phyloP scores from a whole-genome alignment of 257 asterid genomes.

The Anisodus acutangulus region DNA sequence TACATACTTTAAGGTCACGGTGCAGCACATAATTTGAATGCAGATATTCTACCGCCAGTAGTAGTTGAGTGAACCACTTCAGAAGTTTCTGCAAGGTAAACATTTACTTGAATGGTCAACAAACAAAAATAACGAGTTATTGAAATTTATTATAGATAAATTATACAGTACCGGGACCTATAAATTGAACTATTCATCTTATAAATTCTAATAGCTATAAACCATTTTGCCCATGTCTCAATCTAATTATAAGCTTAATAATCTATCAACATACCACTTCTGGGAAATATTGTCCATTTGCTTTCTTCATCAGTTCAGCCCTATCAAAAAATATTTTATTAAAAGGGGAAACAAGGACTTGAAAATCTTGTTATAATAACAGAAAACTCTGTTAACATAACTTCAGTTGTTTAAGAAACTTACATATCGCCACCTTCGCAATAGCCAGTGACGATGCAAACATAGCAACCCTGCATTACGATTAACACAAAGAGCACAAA shows the following conservation, averaged over 20 bases:
- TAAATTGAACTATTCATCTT: not conserved
- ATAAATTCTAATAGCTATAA: not conserved
- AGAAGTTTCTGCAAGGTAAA: conserved; percentile 69
- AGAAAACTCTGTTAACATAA: not conserved
- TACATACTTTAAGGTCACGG: conserved; percentile 88
- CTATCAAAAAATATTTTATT: conserved; percentile 45
- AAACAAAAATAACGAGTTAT: not conserved
- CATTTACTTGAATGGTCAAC: conserved; percentile 35
- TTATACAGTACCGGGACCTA: not conserved
- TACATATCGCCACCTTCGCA: conserved; percentile 99
- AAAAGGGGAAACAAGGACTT: not conserved
- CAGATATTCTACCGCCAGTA: conserved; percentile 93
- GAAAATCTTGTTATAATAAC: not conserved
- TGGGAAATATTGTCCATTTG: conserved; percentile 85
- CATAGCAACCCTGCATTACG: conserved; percentile 88
- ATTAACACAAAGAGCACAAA: conserved; percentile 26
- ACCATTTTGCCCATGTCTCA: not conserved
- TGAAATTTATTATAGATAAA: not conserved
- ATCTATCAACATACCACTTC: conserved; percentile 69
- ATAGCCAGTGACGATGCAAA: conserved; percentile 96
- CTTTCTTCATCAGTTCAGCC: conserved; percentile 94
- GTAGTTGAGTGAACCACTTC: conserved; percentile 94
- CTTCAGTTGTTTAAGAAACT: conserved; percentile 38
- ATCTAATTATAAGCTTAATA: not conserved
- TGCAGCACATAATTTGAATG: conserved; percentile 94